phyloP scores from a whole-genome alignment of 768 basidiomycete species.

The Pholiota conissans region DNA sequence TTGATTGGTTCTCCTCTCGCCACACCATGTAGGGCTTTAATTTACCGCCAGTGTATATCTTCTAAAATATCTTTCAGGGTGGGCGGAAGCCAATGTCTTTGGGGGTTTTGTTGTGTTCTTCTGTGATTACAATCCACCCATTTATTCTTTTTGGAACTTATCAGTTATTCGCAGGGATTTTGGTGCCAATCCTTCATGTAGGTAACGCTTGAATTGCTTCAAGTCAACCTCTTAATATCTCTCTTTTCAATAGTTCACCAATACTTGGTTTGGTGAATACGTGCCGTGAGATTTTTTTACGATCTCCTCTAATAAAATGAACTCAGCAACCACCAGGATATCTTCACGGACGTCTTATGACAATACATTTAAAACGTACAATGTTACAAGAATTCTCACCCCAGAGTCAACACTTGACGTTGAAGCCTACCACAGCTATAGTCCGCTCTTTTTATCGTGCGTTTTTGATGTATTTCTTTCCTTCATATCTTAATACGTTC shows the following conservation, averaged over 20 bases:
- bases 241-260: conserved; percentile 60
- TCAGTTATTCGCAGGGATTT: conserved; percentile 38
- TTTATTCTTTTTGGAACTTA: neutral
- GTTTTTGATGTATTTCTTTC: too few relatives aligned
- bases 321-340: conserved; percentile 32
- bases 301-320: too few relatives aligned
- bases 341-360: conserved; percentile 62
- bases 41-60: neutral
- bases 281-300: conserved; percentile 57
- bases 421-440: conserved; percentile 52
- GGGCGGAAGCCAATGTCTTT: conserved; percentile 70
- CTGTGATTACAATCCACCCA: conserved; percentile 33
- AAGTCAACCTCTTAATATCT: neutral
- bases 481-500: too few relatives aligned
- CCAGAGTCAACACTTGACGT: conserved; percentile 51
- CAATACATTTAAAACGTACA: conserved; percentile 54
- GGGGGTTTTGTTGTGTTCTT: conserved; percentile 64
- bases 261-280: conserved; percentile 54
- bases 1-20: conserved; percentile 55
- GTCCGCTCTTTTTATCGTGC: conserved; percentile 62
- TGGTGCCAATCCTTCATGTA: conserved; percentile 57
- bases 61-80: conserved; percentile 37
- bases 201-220: conserved; percentile 13
- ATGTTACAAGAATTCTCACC: conserved; percentile 57
- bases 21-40: conserved; percentile 34